Percentiles rank a stretch among this genome's conserved stretches.
Evolutionary conservation across 352 stramenopile species (phyloP).

Genomic region (Elongisporangium undulatum): DNA sequence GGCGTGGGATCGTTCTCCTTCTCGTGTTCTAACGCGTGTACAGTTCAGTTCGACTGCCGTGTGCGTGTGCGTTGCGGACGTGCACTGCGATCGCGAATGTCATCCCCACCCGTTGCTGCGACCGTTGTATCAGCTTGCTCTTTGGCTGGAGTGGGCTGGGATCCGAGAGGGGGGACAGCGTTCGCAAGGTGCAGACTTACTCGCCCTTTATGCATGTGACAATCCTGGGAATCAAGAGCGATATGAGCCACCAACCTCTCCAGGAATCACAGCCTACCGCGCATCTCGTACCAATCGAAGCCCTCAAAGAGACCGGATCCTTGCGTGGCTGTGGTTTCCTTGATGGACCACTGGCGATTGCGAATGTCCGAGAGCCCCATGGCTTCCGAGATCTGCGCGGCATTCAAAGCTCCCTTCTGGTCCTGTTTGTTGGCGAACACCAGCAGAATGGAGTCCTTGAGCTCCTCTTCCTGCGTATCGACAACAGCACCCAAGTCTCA

Average conservation of each 20-base stretch:
- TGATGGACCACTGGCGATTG: conserved; percentile 99
- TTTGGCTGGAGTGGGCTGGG: neutral
- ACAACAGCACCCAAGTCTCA: neutral
- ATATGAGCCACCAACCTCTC: conserved; percentile 6
- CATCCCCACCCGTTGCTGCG: neutral
- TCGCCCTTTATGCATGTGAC: conserved; percentile 89
- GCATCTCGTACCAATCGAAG: conserved; percentile 94
- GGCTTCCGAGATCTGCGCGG: conserved; percentile 95
- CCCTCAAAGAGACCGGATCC: conserved; percentile 98
- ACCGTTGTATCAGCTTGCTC: neutral
- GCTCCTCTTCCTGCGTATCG: conserved; percentile 92
- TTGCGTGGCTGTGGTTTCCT: conserved; percentile 98
- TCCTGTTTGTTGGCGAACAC: conserved; percentile 99
- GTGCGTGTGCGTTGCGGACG: neutral
- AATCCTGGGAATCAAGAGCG: conserved; percentile 43
- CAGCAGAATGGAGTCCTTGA: conserved; percentile 98
- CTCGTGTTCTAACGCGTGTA: neutral
- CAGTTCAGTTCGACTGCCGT: neutral
- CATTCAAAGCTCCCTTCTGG: conserved; percentile 92
- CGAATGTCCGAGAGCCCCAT: conserved; percentile 97
- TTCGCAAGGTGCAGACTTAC: conserved; percentile 19
- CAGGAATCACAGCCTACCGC: neutral
- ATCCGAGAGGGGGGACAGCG: neutral
- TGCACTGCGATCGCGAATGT: neutral
- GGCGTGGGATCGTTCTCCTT: neutral